Evolutionary conservation across 495 filamentous ascomycete genomes (phyloP).

Genomic region (Cercophora samala): DNA sequence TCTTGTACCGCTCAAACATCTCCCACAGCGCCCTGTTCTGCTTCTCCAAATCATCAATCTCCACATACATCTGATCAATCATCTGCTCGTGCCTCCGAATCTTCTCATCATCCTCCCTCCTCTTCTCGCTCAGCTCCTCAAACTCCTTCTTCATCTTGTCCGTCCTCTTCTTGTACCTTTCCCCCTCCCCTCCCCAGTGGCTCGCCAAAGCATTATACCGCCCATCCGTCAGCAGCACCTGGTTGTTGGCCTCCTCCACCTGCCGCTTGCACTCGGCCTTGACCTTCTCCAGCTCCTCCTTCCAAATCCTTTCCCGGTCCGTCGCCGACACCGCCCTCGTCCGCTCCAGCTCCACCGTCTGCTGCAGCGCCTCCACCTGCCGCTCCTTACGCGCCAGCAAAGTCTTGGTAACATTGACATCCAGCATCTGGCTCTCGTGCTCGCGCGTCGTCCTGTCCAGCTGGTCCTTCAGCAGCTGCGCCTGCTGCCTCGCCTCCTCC

Average conservation of each 20-base stretch:
- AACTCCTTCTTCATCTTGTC: slow-evolving; percentile 55
- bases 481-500: slow-evolving; percentile 69
- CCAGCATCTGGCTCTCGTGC: slow-evolving; percentile 66
- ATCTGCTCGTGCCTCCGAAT: slow-evolving; percentile 56
- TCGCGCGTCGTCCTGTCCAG: slow-evolving; percentile 64
- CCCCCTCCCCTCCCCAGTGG: slow-evolving; percentile 63
- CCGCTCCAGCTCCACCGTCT: slow-evolving; percentile 63
- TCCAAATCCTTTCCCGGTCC: slow-evolving; percentile 60
- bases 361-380: slow-evolving; percentile 71
- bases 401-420: slow-evolving; percentile 65
- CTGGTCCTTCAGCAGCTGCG: slow-evolving; percentile 70
- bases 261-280: slow-evolving; percentile 58
- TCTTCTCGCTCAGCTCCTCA: slow-evolving; percentile 44
- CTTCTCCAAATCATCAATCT: slow-evolving; percentile 55
- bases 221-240: slow-evolving; percentile 52
- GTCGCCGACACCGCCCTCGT: slow-evolving; percentile 54
- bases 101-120: slow-evolving; percentile 56
- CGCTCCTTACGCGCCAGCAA: slow-evolving; percentile 73
- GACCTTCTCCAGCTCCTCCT: slow-evolving; percentile 59
- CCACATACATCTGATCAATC: slow-evolving; percentile 66
- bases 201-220: slow-evolving; percentile 70
- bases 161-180: slow-evolving; percentile 52
- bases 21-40: slow-evolving; percentile 58
- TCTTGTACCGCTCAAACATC: slow-evolving; percentile 61
- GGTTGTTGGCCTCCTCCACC: slow-evolving; percentile 59